Evolutionary conservation across 2,329 filamentous ascomycete genomes (phyloP), one percentile per base, ranked within the genome.

Genomic region (Fusarium guadeloupense): DNA sequence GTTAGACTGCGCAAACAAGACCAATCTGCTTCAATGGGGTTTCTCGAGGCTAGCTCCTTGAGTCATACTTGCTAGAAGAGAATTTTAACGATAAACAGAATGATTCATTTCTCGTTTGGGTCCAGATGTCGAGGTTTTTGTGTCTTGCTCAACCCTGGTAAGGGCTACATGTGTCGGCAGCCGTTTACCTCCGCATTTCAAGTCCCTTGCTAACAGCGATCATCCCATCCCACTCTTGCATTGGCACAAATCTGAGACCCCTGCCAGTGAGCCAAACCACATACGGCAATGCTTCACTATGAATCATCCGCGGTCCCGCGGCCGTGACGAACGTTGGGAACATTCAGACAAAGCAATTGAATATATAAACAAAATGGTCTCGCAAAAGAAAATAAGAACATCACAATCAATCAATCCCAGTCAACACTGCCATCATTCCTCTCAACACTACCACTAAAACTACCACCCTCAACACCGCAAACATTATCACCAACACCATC

Each of bases 301-400:
- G 55, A 59, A 42, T 59, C 54, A 59, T 46, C 13, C 5, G 1
- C 12, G 5, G 21, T 46, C 40, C 48, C 31, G 5, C 4, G n/a
- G 41, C 13, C 6, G 4, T 10, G 5, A 23, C 5, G 9, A 23
- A 8, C 21, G 28, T 14, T 26, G 9, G 13, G 25, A 26, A 26
- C 13, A 25, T 5, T 7, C 23, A 10, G 25, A 26, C 9, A 3
- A 26, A 30, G 9, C 14, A 16, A 12, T n/a, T 16, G 2, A 1
- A 30, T 17, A 21, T 35, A 43, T 13, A 37, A 37, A 37, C n/a
- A 10, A 5, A n/a, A 7, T 5, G 16, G 13, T 14, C 6, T 2
- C 1, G 9, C 1, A 2, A 4, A 4, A 0, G 26, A 7, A 5
- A 6, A n/a, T 1, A 1, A 1, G 13, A 10, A 9, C 3, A 16